Conservation (phyloP, 1,139 yeast genomes). For the Blastobotrys illinoisensis region DNA sequence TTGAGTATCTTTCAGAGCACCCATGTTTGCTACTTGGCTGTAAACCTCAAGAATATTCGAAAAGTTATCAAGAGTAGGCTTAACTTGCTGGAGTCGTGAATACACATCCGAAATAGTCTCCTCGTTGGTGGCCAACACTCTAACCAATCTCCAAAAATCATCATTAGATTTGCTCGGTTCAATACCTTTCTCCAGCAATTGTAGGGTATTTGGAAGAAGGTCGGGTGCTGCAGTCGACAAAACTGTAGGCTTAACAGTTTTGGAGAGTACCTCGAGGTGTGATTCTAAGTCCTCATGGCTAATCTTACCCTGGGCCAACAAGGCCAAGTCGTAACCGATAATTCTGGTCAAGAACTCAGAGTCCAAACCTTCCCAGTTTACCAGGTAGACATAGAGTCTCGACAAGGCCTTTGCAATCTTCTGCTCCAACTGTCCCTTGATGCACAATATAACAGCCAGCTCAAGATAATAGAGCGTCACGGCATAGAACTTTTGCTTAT, state of each 20-base stretch:
- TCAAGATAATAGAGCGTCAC: constrained; percentile 24
- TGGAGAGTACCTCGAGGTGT: background rate
- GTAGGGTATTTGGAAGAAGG: background rate
- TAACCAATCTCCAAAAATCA: constrained; percentile 58
- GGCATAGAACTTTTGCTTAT: constrained; percentile 21
- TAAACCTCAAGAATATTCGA: constrained; percentile 57
- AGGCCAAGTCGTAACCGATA: constrained; percentile 29
- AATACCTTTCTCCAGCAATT: background rate
- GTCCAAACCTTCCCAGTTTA: constrained; percentile 25
- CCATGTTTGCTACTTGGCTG: constrained; percentile 78
- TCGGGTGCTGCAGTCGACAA: background rate
- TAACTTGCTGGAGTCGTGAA: constrained; percentile 9
- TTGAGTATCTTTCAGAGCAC: constrained; percentile 74
- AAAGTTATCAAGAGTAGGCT: constrained; percentile 47
- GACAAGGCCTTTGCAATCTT: constrained; percentile 15
- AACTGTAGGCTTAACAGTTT: background rate
- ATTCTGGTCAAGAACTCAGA: constrained; percentile 31
- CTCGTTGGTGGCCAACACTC: constrained; percentile 53
- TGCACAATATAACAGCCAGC: constrained; percentile 15
- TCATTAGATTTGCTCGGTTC: background rate
- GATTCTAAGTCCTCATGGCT: background rate
- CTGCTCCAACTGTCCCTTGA: constrained; percentile 4
- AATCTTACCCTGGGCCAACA: constrained; percentile 18
- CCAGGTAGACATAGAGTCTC: constrained; percentile 15
- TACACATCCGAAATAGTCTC: background rate